Evolutionary conservation across 2,329 filamentous ascomycete genomes (phyloP), one percentile per base, ranked within the genome.

Genomic region (Colletotrichum sp.): DNA sequence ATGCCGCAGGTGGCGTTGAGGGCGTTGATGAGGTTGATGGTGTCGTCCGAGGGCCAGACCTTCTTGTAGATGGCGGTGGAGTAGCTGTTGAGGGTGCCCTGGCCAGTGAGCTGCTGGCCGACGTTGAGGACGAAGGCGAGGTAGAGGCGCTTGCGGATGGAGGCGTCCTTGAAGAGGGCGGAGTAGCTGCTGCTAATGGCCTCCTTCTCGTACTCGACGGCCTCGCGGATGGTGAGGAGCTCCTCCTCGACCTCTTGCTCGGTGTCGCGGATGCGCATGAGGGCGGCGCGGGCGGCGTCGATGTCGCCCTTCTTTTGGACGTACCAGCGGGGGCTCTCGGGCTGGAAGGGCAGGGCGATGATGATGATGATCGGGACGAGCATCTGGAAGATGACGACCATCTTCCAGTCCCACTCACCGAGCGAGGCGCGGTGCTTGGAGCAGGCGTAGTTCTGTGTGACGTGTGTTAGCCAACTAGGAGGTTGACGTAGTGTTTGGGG

Each of bases 1-100:
- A 95, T 95, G 72, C 92, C 92, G 78, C 92, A 93, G 7, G 93
- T 95, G 55, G 93, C 93, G 82, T 94, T 95, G 70, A 95, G 87
- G 6, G 93, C 93, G 82, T 95, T 95, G 87, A 95, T 95, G 36
- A 95, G 87, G 77, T 92, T 92, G 81, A 94, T 94, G 26, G 89
- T 92, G 66, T 89, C 85, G 71, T 84, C 85, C 70, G 84, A 87
- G 28, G 85, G 88, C 87, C 93, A 95, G 28, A 94, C 90, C 81
- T 93, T 92, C 85, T 93, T 91, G 86, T 95, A 95, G 80, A 95
- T 93, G 79, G 91, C 90, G n/a, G 93, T 93, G 24, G 90, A 93
- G 87, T 95, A 95, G 5, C 90, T 90, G 88, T 94, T 95, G 78
- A 95, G 88, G 2, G 92, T 93, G 77, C 93, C 93, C 83, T 95